Evolutionary conservation across 331 rosid species (phyloP), one percentile per base, ranked within the genome.

Genomic region (Telfairia occidentalis): DNA sequence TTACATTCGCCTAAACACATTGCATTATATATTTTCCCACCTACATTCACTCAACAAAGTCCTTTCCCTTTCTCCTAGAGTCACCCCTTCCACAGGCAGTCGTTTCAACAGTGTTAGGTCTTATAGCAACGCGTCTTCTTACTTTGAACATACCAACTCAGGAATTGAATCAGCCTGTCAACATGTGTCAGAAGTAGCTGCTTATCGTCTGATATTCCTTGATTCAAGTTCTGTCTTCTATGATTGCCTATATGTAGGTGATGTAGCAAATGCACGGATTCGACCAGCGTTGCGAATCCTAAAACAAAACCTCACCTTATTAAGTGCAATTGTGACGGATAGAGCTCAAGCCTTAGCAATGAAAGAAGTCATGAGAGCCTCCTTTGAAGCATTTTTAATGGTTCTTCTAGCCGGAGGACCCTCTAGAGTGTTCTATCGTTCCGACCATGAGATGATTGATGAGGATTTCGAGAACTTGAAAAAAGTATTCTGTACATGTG

Each of bases 371-470:
- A 91, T 95, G 97, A 91, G 52, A 83, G 87, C 97, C 16, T 82
- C 97, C 0, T 92, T 86, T n/a, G 97, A 91, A 35, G 96, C 96
- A 58, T 88, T 85, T 80, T 86, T 88, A 23, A 95, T 90, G 97
- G 96, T 88, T 61, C 78, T 95, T 83, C 87, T 95, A 4, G 99
- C 99, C 0, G 96, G 99, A n/a, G 99, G 98, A 52, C 75, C 69
- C 78, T 79, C 92, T 49, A 57, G 97, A 37, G 90, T 83, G 52
- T 95, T 88, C 19, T 74, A 78, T 9, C 81, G 88, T 72, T 76
- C 87, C 0, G 92, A 95, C 42, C 85, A 86, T 38, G 82, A 75
- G 73, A 86, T 84, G 89, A 86, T 95, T 1, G 82, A 82, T 67
- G 97, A 91, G 49, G 99, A 95, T 60, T 91, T 95, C 2, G 89